Percentiles rank a stretch among this genome's conserved stretches.
Evolutionary conservation across 176 grass and related monocot genomes (phyloP).

Genomic region (Aegilops speltoides): DNA sequence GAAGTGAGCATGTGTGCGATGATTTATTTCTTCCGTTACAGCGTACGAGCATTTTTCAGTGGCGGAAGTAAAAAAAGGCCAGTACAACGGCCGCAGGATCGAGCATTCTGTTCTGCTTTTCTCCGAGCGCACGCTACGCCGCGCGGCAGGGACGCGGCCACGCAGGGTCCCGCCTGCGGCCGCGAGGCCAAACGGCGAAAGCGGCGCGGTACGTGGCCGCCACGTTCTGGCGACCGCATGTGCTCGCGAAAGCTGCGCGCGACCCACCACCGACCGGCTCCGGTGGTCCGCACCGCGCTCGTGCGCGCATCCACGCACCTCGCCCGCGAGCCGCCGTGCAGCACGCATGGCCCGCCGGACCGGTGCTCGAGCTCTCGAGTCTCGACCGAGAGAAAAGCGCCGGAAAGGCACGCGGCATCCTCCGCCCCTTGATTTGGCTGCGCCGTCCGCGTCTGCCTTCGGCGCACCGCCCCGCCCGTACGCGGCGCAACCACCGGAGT

Average conservation of each 20-base stretch:
- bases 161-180: neutral
- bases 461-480: neutral
- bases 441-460: conserved; percentile 15
- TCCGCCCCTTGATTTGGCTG: neutral
- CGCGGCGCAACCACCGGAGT: conserved; percentile 20
- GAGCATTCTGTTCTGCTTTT: no score
- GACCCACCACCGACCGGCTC: neutral
- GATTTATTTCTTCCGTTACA: no score
- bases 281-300: neutral
- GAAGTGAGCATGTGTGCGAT: no score
- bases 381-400: neutral
- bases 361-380: no score
- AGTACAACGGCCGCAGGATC: no score
- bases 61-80: no score
- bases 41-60: no score
- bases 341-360: neutral
- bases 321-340: neutral
- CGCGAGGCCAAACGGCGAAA: neutral
- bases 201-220: neutral
- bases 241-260: conserved; percentile 33
- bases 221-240: conserved; percentile 15
- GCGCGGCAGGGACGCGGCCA: no score
- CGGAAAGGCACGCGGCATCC: neutral
- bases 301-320: neutral
- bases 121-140: no score